These are phyloP conservation scores for Caryopteris hybrid DNA, from an alignment of 305 asterid genomes.

Conservation along the genomic window DNA sequence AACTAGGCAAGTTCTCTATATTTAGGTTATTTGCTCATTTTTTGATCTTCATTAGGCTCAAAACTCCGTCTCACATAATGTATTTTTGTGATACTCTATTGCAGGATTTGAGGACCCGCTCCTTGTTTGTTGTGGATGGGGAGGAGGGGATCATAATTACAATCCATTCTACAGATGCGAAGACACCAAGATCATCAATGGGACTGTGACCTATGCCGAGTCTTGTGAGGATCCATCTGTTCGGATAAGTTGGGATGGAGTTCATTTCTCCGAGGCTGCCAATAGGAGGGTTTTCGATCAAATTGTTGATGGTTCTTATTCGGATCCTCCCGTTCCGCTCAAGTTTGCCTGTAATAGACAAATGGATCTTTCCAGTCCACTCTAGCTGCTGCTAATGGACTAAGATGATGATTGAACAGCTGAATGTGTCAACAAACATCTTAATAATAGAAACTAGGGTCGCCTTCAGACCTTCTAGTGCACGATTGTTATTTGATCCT, in stretches of 20 bases:
- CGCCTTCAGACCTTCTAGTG: no score
- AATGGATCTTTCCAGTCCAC: no score
- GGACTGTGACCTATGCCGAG: constrained; percentile 38
- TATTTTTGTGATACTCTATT: background rate
- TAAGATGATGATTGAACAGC: no score
- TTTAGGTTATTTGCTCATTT: no score
- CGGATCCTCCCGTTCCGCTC: constrained; percentile 60
- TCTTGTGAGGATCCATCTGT: constrained; percentile 57
- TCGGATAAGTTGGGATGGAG: constrained; percentile 71
- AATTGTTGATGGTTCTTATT: constrained; percentile 55
- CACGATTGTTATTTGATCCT: no score
- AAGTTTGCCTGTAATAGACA: no score
- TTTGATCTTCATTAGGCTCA: no score
- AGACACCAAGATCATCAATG: constrained; percentile 41
- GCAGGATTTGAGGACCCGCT: constrained; percentile 75
- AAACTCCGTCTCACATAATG: no score
- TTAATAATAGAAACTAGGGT: no score
- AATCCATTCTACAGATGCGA: constrained; percentile 53
- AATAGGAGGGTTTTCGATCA: constrained; percentile 58
- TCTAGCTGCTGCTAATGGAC: no score
- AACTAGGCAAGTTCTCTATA: constrained; percentile 40
- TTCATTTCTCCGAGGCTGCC: constrained; percentile 78
- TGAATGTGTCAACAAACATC: no score
- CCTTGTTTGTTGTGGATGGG: constrained; percentile 75
- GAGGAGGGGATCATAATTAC: constrained; percentile 65